Evolutionary conservation across 2,329 filamentous ascomycete genomes (phyloP), one percentile per base, ranked within the genome.

Genomic region (Microthyrium microscopicum): DNA sequence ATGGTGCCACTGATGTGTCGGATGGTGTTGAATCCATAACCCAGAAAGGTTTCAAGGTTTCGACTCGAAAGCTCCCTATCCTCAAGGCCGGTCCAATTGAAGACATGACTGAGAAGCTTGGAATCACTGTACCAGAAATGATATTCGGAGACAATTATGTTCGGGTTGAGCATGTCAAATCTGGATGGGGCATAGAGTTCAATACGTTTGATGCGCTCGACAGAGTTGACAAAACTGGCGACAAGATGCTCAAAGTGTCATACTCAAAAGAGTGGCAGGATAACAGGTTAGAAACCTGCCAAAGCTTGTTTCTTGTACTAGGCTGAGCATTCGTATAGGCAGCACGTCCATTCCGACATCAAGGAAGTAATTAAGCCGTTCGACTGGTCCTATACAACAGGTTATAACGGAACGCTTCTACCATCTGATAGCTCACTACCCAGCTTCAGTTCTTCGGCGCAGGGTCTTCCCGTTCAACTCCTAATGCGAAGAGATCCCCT

Each of bases 121-220:
- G 76, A 20, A 94, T 98, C 50, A 74, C 87, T 13, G 73, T 87
- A 26, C 89, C 89, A 6, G 89, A 98, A 61, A 98, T 98, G 89
- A 98, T 98, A 43, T 98, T 98, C 51, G 89, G 89, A 40, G 85
- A 98, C 62, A 98, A 98, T 55, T 62, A 78, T 37, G 75, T 92
- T 26, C 60, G 70, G 5, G 66, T 98, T 39, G 64, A 73, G 34
- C 83, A 95, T 58, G 40, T 60, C n/a, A 65, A 68, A 15, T 73
- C 68, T n/a, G 71, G 73, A 28, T 98, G 84, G 83, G 62, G 63
- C 28, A 63, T 95, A 41, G 60, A 67, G 34, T 98, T 95, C 63
- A 77, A 77, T 51, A 79, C 89, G 16, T 79, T 74, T 45, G 82
- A 87, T 51, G 89, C 87, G 17, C 67, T 98, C 41, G 83, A 94